A percentile compares a stretch with the other conserved stretches of the same genome.
phyloP scores from a whole-genome alignment of 2,329 filamentous ascomycete genomes.

The Aureobasidium subglaciale region DNA sequence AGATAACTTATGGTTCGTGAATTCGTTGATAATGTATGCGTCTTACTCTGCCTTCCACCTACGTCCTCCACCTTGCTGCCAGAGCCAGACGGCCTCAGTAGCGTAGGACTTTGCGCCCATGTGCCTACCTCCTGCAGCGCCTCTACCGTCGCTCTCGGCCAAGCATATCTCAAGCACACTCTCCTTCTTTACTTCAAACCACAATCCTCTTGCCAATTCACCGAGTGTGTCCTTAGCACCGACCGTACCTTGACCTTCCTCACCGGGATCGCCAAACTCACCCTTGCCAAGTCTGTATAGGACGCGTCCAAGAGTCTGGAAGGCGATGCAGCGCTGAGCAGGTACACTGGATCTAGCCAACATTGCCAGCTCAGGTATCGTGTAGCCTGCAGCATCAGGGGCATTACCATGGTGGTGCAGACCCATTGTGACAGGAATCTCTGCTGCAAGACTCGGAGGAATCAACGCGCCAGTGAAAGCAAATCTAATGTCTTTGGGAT shows the following conservation, averaged over 20 bases:
- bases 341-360: constrained; percentile 75
- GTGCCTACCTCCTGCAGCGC: constrained; percentile 54
- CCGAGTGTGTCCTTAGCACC: constrained; percentile 42
- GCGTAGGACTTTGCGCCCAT: constrained; percentile 77
- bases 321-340: constrained; percentile 83
- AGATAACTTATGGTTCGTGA: too few relatives aligned
- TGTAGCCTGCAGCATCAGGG: constrained; percentile 91
- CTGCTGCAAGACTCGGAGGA: constrained; percentile 65
- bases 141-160: constrained; percentile 61
- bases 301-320: constrained; percentile 80
- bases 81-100: constrained; percentile 82
- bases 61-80: constrained; percentile 63
- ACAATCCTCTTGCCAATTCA: constrained; percentile 65
- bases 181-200: constrained; percentile 70
- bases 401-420: constrained; percentile 91
- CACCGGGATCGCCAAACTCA: constrained; percentile 52
- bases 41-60: constrained; percentile 46
- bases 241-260: constrained; percentile 25
- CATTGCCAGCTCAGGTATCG: constrained; percentile 74
- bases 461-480: constrained; percentile 77
- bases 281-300: constrained; percentile 76
- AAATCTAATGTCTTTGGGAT: constrained; percentile 75
- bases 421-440: constrained; percentile 68
- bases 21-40: background rate
- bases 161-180: constrained; percentile 69